A percentile compares a stretch with the other conserved stretches of the same genome.
Conservation (phyloP, 2,329 filamentous ascomycete genomes). For the Celoporthe dispersa region DNA sequence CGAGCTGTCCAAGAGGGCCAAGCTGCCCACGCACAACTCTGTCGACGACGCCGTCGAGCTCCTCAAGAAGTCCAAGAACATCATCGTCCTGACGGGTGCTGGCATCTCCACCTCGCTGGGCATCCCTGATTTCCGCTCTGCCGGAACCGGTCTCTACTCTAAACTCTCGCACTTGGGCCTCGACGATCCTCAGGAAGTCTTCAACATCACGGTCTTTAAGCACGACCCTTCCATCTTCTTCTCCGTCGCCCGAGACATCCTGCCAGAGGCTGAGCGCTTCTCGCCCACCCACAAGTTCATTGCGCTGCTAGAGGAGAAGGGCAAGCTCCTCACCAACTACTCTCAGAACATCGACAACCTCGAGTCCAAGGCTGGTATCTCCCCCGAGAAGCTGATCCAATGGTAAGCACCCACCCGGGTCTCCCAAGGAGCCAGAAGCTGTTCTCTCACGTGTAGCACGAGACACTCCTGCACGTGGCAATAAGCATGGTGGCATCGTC, state of each 20-base stretch:
- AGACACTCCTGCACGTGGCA: no score
- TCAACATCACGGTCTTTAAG: conserved; percentile 86
- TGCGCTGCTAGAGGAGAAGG: conserved; percentile 81
- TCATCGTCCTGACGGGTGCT: conserved; percentile 92
- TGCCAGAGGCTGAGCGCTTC: conserved; percentile 78
- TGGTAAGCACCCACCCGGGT: conserved; percentile 55
- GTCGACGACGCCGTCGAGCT: conserved; percentile 85
- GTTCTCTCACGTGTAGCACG: no score
- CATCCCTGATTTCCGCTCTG: conserved; percentile 95
- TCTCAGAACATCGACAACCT: conserved; percentile 99
- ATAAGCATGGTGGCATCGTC: no score
- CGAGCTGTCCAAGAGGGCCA: conserved; percentile 80
- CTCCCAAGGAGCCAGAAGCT: no score
- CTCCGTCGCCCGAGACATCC: conserved; percentile 85
- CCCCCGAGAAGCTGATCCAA: conserved; percentile 82
- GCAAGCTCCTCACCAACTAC: conserved; percentile 93
- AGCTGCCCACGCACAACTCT: conserved; percentile 79
- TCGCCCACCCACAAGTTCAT: conserved; percentile 96
- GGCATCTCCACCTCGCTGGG: conserved; percentile 96
- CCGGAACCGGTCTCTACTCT: conserved; percentile 88
- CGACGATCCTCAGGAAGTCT: conserved; percentile 90
- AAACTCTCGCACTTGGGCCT: conserved; percentile 78
- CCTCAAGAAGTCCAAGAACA: conserved; percentile 75
- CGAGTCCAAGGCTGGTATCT: conserved; percentile 83
- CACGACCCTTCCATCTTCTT: conserved; percentile 91